Evolutionary conservation across 139 green algal species (phyloP), one percentile per base, ranked within the genome.

Genomic region (Marvania coccoides): DNA sequence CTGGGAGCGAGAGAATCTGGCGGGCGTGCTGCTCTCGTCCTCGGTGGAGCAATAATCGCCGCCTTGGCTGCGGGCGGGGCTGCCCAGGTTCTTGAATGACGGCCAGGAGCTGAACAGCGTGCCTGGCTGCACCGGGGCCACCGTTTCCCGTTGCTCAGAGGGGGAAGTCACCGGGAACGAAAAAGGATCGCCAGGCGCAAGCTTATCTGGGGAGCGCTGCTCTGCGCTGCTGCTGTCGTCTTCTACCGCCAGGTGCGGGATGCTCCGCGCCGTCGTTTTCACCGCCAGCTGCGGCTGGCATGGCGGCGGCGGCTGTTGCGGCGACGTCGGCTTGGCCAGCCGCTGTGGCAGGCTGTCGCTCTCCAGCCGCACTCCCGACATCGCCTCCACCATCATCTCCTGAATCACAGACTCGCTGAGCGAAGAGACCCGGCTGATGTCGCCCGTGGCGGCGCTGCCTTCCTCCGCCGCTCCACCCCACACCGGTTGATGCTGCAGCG

Each of bases 101-200:
- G 48, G 47, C 63, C 54, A 75, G 39, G 51, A 53, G 46, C 47
- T 47, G 51, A 82, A 79, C 3, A 82, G 47, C 4, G 61, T 45
- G 0, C 37, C 46, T 9, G 65, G 48, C 54, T 66, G 51, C 12
- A 39, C 59, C 34, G 76, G 59, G 3, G 73, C 47, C 7, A 65
- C 45, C n/a, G 68, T 67, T 33, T 78, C 76, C 19, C 42, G 19
- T 51, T 51, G 42, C 19, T 51, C 42, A 7, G 76, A 78, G 14
- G 73, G 67, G 5, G 76, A 70, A 3, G 76, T 82, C 48, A 82
- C 68, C 4, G 76, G 76, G 47, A 83, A 83, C 71, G 66, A 81
- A 61, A 83, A 83, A 3, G 48, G 30, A 10, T 74, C 71, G 31
- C 37, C 10, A 8, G 9, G n/a, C n/a, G n/a, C n/a, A n/a, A n/a